Conservation (phyloP, 768 basidiomycete species). For the Tephrocybe sp. region DNA sequence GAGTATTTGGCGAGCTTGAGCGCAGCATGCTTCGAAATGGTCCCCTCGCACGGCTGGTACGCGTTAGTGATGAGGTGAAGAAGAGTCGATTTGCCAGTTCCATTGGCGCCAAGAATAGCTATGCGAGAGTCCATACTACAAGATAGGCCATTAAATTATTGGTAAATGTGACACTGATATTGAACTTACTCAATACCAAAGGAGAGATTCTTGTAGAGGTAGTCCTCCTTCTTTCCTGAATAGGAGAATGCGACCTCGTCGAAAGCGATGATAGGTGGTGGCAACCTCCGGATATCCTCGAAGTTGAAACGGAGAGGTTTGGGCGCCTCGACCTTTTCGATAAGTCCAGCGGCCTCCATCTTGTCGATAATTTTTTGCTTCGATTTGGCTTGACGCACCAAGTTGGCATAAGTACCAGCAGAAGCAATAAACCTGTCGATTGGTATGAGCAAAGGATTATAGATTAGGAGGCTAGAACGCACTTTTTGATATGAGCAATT, state of each 20-base stretch:
- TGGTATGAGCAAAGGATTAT: not conserved
- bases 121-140: not conserved
- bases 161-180: not conserved
- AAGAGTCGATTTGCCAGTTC: constrained; percentile 65
- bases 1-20: constrained; percentile 98
- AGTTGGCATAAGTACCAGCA: constrained; percentile 99
- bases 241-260: constrained; percentile 94
- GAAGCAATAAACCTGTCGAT: constrained; percentile 86
- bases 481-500: constrained; percentile 98
- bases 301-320: constrained; percentile 90
- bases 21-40: constrained; percentile 82
- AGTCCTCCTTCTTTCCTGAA: constrained; percentile 71
- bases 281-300: constrained; percentile 90
- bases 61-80: constrained; percentile 85
- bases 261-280: constrained; percentile 97
- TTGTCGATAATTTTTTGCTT: constrained; percentile 99
- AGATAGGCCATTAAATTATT: not conserved
- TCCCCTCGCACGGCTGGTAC: constrained; percentile 81
- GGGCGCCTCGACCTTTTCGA: constrained; percentile 84
- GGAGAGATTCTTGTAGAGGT: constrained; percentile 84
- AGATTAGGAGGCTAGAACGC: constrained; percentile 21
- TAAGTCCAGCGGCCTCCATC: constrained; percentile 98
- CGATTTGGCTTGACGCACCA: constrained; percentile 98
- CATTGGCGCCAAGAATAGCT: constrained; percentile 37
- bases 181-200: constrained; percentile 90